Base-by-base conservation (phyloP, 305 asterid species). In the Nicotiana rustica region DNA sequence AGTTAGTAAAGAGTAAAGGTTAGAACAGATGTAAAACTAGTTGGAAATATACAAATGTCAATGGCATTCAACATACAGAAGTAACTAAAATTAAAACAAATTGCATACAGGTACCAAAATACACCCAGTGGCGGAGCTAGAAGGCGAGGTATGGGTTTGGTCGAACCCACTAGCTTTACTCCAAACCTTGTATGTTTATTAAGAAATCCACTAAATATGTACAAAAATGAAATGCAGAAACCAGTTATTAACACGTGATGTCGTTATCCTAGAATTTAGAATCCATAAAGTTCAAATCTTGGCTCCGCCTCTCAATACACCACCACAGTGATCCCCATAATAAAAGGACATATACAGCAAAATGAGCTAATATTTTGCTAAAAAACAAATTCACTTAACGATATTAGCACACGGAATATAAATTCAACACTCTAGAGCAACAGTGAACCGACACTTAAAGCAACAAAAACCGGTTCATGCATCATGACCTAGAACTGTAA, bases 401-500 rank as follows among this genome's bases (percentile, higher is more conserved):
- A 70, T 44, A 44, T 19, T 70, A 41, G 3, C 35, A 47, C 21
- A 29, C 47, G 8, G 47, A 75, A 17, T 52, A 52, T 25, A 25
- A 75, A 47, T 52, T 73, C 3, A 49, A 47, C 4, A 73, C 79
- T 47, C 36, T 2, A 2, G 15, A 73, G 41, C 41, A 73, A 73
- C 62, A 47, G 60, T 44, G 78, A 73, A 73, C 79, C 15, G 7
- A 47, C 4, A 13, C 49, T 10, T 6, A 21, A 47, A 49, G 14
- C 47, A 29, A 75, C 47, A 25, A 75, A 21, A 29, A 57, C 29
- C 10, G 31, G 52, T 21, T 49, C 65, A 15, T 29, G 17, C 29
- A 25, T 73, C 79, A 21, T 47, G 59, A 71, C 79, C 79, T 71
- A 71, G 4, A 52, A 52, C 29, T 15, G 29, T 15, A 73, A 14